Evolutionary conservation across 2,329 filamentous ascomycete genomes (phyloP), one percentile per base, ranked within the genome.

Genomic region (Penicillium sp.): DNA sequence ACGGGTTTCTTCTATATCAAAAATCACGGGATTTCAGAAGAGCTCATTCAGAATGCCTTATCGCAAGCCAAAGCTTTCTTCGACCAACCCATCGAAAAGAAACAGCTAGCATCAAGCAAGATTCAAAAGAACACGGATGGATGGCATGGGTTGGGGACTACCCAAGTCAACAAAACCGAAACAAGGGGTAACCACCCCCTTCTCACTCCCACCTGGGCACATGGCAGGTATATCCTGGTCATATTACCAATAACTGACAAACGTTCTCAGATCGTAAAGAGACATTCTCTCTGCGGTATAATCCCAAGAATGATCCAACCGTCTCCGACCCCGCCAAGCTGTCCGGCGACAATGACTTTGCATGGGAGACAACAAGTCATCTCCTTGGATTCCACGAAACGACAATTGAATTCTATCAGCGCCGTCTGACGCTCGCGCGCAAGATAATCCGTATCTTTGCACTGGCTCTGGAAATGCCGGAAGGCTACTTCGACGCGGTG

Each of bases 1-100:
- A 82, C 73, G 0, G 82, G 82, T 3, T 84, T 84, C 71, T 84
- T 84, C 69, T 84, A 84, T 70, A 74, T 84, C 57, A 74, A 72
- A 58, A 80, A 82, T 55, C 81, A 83, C 57, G 78, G 80, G 4
- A 77, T 83, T 25, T 57, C 75, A 0, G 40, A 70, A 1, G 63
- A 68, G 0, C 40, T 67, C 0, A 64, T 68, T 25, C 44, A 62
- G 16, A 43, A 40, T 5, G 65, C 68, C 7, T 46, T 67, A 9
- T 31, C 47, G 1, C 60, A 59, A 36, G 66, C 65, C 1, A 51
- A 68, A 29, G 33, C 27, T 3, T 84, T 84, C 65, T 84, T 84
- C 69, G 73, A 70, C 5, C 81, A 83, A 58, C 69, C 79, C 0
- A 58, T 66, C 0, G 74, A 76, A 9, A 63, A 70, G 9, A 84